Base-by-base conservation (phyloP, 805 yeast genomes). In the Suhomyces sp. region DNA sequence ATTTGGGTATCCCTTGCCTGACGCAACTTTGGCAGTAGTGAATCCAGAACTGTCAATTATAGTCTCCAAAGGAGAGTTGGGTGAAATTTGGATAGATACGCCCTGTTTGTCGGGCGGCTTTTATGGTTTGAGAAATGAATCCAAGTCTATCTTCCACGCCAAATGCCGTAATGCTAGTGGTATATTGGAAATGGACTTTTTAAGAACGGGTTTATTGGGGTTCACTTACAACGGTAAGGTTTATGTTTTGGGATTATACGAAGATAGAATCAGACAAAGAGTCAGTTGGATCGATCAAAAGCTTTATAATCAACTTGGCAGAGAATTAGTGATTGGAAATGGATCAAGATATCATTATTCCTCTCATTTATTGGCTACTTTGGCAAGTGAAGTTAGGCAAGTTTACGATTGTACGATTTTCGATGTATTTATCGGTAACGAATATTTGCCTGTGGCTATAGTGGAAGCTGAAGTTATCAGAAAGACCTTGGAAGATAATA, bases 51-150 rank as follows among this genome's bases (percentile, higher is more conserved):
- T 93, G 54, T 80, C 86, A 36, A 74, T 85, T 2, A 72, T 94
- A 15, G 88, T 90, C 4, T 83, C 85, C 2, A 86, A 80, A 47
- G 82, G 88, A 62, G 90, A 87, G 57, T 89, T 94, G 13, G 99
- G 99, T 26, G 99, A 94, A 68, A 86, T 94, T 33, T 94, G 98
- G 98, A 88, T 94, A n/a, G 97, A 92, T 62, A 87, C 96, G 44
- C 93, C 93, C 1, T 88, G 96, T 55, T 71, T 94, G 6, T 86
- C 96, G 2, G 97, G 96, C 13, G 97, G 96, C 0, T 89, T 88
- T 63, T 90, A 91, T 86, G 92, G 85, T 71, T 24, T 83, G 72
- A 48, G 90, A 31, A 73, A 72, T 45, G 79, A 88, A 44, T 87
- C 96, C 0, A 85, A 82, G 54, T 79, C 77, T 55, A 86, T 90